phyloP scores from a whole-genome alignment of 768 basidiomycete species.

The Fomitopsis pulvina region DNA sequence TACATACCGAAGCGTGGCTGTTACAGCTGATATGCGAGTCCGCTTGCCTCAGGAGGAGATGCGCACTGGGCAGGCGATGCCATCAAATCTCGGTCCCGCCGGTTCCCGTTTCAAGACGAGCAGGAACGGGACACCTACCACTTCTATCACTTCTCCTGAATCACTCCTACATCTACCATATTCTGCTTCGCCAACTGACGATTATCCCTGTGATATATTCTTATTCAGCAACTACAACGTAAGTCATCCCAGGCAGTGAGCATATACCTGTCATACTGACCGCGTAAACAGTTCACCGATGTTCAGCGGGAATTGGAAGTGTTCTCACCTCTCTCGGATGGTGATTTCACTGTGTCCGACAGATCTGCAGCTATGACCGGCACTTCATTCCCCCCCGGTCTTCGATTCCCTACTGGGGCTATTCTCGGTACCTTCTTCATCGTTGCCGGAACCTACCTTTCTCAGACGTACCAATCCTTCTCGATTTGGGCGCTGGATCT shows the following conservation, averaged over 20 bases:
- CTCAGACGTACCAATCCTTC: constrained; percentile 90
- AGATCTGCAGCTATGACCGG: constrained; percentile 78
- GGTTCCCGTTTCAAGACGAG: constrained; percentile 54
- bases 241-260: constrained; percentile 21
- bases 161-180: constrained; percentile 69
- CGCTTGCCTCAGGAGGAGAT: constrained; percentile 62
- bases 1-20: constrained; percentile 90
- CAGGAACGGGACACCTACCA: constrained; percentile 30
- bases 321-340: constrained; percentile 72
- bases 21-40: constrained; percentile 62
- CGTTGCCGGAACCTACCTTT: constrained; percentile 93
- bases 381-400: constrained; percentile 81
- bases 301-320: constrained; percentile 94
- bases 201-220: constrained; percentile 80
- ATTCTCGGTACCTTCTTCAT: constrained; percentile 88
- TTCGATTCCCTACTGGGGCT: constrained; percentile 94
- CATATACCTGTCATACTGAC: background rate
- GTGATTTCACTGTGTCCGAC: constrained; percentile 74
- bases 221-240: constrained; percentile 97
- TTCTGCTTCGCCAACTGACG: constrained; percentile 61
- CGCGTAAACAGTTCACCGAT: constrained; percentile 69
- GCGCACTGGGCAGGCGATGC: constrained; percentile 33
- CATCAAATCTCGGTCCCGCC: constrained; percentile 37
- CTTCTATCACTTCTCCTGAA: constrained; percentile 52
- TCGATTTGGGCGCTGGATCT: constrained; percentile 96